Evolutionary conservation across 73 alveolate species (phyloP).

Genomic region (Stentor coeruleus): DNA sequence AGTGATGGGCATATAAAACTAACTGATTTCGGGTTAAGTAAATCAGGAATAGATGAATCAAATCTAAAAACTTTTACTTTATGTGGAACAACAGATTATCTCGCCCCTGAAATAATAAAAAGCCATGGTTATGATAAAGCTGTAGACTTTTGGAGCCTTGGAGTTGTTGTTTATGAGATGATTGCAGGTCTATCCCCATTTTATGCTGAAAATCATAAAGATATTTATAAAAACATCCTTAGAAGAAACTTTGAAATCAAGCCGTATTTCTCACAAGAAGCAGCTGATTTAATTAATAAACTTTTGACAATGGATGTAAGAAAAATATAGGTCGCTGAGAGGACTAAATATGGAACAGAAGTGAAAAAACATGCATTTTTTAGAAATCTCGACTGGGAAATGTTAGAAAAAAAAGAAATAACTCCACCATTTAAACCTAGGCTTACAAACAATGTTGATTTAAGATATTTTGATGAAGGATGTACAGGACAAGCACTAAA

Average conservation of each 20-base stretch:
- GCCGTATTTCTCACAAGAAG: background rate
- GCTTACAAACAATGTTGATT: background rate
- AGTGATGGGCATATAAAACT: conserved; percentile 68
- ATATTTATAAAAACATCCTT: conserved; percentile 60
- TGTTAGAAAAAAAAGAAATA: background rate
- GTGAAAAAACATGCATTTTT: background rate
- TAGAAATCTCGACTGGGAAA: background rate
- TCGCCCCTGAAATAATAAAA: conserved; percentile 79
- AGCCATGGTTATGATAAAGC: conserved; percentile 63
- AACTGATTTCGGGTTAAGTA: conserved; percentile 79
- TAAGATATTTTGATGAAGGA: background rate
- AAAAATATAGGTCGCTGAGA: background rate
- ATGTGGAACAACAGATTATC: conserved; percentile 74
- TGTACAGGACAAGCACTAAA: background rate
- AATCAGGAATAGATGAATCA: conserved; percentile 8
- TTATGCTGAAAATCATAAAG: conserved; percentile 53
- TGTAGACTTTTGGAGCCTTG: conserved; percentile 48
- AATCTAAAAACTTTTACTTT: conserved; percentile 36
- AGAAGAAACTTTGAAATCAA: conserved; percentile 12
- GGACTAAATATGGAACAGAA: background rate
- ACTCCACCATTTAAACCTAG: background rate
- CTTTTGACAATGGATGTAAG: conserved; percentile 9
- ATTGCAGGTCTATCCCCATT: conserved; percentile 72
- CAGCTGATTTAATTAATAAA: background rate
- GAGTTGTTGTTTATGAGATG: conserved; percentile 64